Base-by-base conservation (phyloP, 345 rosid genomes). In the Adansonia digitata region DNA sequence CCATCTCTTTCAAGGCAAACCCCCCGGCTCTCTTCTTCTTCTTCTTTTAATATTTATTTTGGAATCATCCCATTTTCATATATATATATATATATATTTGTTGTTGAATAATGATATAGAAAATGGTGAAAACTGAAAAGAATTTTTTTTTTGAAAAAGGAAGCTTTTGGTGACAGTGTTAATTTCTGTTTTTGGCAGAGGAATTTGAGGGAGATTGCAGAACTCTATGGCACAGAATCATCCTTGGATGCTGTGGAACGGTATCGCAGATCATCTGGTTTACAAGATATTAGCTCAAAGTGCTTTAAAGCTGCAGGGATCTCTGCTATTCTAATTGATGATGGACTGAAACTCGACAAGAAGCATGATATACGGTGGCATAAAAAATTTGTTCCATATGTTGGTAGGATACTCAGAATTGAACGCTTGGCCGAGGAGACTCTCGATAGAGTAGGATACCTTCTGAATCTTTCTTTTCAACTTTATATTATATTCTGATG, bases 391-490 rank as follows among this genome's bases (percentile, higher is more conserved):
- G 87, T 82, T 76, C 92, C 97, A 2, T 84, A 81, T 80, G 94
- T 91, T 74, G 97, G 97, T 80, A 85, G 94, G 56, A 85, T 95
- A 8, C 80, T 95, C 77, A 88, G 96, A 55, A 87, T 93, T 76
- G 99, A 95, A 86, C 72, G 82, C 69, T 74, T 91, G 20, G 98
- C 99, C 0, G 97, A 93, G 89, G 85, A 88, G 72, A 91, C 93
- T 76, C 90, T 95, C 18, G 84, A 91, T 35, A 77, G 77, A 59
- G 97, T 88, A 73, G 82, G 88, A 65, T 55, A 7, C 27, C 74
- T 72, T 75, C 56, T 72, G n/a, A 15, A 29, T 64, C 45, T 40
- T 29, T 1, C 5, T 59, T 43, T 29, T 66, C 48, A n/a, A 40
- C 4, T 71, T 56, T 20, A 52, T 18, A 43, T 66, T 69, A 39